These are phyloP conservation scores for Diaporthe velutina DNA, from an alignment of 2,329 filamentous ascomycete species.

Conservation along the genomic window DNA sequence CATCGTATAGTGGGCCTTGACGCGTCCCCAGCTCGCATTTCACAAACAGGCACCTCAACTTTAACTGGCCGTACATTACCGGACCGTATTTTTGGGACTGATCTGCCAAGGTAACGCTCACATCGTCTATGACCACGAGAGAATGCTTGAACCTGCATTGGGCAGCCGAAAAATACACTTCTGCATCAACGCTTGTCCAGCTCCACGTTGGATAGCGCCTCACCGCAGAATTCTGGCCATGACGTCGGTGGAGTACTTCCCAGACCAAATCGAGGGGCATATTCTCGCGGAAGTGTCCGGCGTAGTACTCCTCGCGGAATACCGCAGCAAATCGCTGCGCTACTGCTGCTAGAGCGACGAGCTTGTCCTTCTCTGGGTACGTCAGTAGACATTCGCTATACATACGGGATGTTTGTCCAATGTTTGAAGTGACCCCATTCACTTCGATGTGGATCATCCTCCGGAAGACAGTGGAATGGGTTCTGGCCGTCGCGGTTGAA, in stretches of 20 bases:
- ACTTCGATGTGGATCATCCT: background rate
- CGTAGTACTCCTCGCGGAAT: constrained; percentile 12
- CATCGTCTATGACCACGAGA: background rate
- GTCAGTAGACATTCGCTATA: constrained; percentile 12
- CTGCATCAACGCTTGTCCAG: constrained; percentile 18
- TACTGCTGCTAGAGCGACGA: constrained; percentile 10
- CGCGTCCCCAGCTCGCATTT: background rate
- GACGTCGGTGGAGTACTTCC: background rate
- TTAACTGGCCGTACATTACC: background rate
- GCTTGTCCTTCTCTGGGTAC: constrained; percentile 23
- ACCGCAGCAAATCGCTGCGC: background rate
- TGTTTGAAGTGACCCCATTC: background rate
- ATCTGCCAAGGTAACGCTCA: background rate
- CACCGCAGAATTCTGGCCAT: no score
- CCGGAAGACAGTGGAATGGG: background rate
- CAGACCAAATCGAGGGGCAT: constrained; percentile 21
- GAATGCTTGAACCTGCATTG: background rate
- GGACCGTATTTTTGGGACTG: background rate
- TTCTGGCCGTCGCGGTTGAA: background rate
- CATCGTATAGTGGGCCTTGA: no score
- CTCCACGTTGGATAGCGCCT: constrained; percentile 24
- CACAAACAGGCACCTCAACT: background rate
- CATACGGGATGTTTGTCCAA: background rate
- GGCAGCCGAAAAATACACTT: background rate
- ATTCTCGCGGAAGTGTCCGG: constrained; percentile 8